These are phyloP conservation scores for Hygrocybe punicea DNA, from an alignment of 768 basidiomycete genomes.

Conservation along the genomic window DNA sequence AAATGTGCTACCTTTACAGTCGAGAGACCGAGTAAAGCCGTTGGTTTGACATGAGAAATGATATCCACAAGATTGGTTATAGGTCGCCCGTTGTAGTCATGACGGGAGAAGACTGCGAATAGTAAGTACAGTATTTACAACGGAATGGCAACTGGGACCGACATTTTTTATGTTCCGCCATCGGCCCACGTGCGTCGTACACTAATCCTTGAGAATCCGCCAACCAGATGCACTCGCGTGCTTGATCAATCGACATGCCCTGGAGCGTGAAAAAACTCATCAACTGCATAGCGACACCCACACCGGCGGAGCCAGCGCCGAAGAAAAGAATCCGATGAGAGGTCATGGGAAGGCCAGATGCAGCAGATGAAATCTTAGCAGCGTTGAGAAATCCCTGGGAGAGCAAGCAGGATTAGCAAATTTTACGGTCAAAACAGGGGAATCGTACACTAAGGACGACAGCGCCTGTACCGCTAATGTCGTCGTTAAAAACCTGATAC, in stretches of 20 bases:
- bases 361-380: constrained; percentile 67
- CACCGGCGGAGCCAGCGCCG: constrained; percentile 88
- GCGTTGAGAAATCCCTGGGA: constrained; percentile 73
- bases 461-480: constrained; percentile 88
- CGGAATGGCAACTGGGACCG: constrained; percentile 18
- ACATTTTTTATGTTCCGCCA: constrained; percentile 86
- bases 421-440: neutral
- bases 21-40: constrained; percentile 86
- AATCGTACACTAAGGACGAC: constrained; percentile 69
- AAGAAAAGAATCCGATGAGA: constrained; percentile 88
- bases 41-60: constrained; percentile 78
- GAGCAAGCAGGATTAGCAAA: neutral
- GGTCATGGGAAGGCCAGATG: constrained; percentile 62
- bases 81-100: constrained; percentile 73
- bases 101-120: constrained; percentile 69
- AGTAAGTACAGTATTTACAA: constrained; percentile 8
- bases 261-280: constrained; percentile 85
- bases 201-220: constrained; percentile 87
- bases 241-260: constrained; percentile 74
- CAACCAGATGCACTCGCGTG: constrained; percentile 72
- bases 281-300: constrained; percentile 87
- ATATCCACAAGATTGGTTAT: constrained; percentile 74
- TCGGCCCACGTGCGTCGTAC: constrained; percentile 64
- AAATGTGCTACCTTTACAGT: constrained; percentile 57
- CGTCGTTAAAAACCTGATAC: constrained; percentile 85